Evolutionary conservation across 768 basidiomycete genomes (phyloP), one percentile per base, ranked within the genome.

Genomic region (Termitomyces heimii): DNA sequence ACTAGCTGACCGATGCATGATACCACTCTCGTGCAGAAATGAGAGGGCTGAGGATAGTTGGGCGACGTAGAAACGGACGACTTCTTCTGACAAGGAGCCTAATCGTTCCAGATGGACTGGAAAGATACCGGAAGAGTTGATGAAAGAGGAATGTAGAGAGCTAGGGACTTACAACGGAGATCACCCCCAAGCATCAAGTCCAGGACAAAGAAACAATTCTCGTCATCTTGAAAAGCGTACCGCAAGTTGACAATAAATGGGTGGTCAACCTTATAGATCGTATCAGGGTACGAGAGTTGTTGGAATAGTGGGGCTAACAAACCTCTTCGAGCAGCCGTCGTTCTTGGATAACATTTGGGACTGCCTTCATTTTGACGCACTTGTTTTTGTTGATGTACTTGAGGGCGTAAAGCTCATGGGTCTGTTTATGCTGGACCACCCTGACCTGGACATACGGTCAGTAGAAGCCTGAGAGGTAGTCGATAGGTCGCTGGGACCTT

Each of bases 381-480:
- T 96, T 95, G 42, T 89, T 71, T 73, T 99, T 99, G 79, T 98
- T 98, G 74, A 99, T 99, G 75, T 99, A 99, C 73, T 99, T 99
- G 71, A 99, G 85, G 5, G 97, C 97, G 66, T 94, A 98, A 45
- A 99, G 81, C 18, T 94, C 89, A 60, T 92, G 89, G n/a, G 94
- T 91, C 71, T 98, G 92, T 69, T 98, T 99, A 77, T 98, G 97
- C 73, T 99, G 96, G 7, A 99, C 97, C 59, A 99, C 96, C 44
- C 97, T 89, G 75, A 99, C 96, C 96, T 98, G 62, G 42, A 52
- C 22, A 49, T 55, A 54, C 32, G 53, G 50, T 62, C 16, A 56
- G 32, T 37, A 12, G 16, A 39, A 22, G 24, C 18, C 44, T 1
- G 37, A 37, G 68, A 8, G 24, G 55, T 24, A 31, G 50, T 43